Percentiles rank a stretch among this genome's conserved stretches.
Evolutionary conservation across 225 moss, liverwort and hornwort species (phyloP).

Genomic region (Straminergon stramineum): DNA sequence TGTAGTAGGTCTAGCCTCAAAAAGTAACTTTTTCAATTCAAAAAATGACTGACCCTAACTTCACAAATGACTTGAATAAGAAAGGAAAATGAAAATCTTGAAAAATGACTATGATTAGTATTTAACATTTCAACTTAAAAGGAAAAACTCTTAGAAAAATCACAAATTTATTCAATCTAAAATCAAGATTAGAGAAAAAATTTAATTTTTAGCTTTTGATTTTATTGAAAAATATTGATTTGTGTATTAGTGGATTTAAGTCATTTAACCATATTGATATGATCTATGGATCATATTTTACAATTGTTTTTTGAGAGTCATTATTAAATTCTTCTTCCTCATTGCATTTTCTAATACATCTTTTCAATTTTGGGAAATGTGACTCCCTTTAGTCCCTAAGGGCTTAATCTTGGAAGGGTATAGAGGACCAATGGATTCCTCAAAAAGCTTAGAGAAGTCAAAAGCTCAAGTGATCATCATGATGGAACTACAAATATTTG

Average conservation of each 20-base stretch:
- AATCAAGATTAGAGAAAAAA: background rate
- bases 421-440: accelerated
- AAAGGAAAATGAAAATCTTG: background rate
- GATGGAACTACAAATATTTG: background rate
- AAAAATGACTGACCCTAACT: background rate
- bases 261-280: background rate
- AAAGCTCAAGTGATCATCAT: too few relatives aligned
- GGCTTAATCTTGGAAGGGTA: accelerated
- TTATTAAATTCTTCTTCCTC: background rate
- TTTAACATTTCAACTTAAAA: background rate
- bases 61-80: background rate
- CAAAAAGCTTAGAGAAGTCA: background rate
- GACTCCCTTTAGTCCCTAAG: background rate
- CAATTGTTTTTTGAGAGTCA: background rate
- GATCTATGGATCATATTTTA: background rate
- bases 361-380: background rate
- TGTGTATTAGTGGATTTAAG: background rate
- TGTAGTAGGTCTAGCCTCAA: too few relatives aligned
- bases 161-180: background rate
- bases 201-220: background rate
- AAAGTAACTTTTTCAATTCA: background rate
- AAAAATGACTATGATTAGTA: background rate
- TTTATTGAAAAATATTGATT: background rate
- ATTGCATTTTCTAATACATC: background rate
- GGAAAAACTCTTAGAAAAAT: background rate